phyloP scores from a whole-genome alignment of 176 grass and related monocot genomes.

The Saccharum spontaneum region DNA sequence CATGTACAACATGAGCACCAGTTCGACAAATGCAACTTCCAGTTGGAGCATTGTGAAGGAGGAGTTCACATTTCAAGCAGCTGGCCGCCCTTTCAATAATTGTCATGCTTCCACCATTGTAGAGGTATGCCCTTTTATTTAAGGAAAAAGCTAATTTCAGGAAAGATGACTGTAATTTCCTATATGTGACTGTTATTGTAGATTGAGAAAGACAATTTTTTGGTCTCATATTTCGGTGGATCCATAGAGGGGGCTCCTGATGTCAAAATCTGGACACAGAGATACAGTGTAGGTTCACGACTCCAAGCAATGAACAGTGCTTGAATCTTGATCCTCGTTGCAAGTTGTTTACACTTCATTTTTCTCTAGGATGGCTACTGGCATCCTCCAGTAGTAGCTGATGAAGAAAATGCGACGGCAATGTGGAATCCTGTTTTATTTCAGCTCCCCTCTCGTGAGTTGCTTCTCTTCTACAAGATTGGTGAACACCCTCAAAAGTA shows the following conservation, averaged over 20 bases:
- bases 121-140: constrained; percentile 33
- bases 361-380: constrained; percentile 65
- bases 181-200: constrained; percentile 31
- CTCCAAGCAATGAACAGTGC: background rate
- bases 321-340: background rate
- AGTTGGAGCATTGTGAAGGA: constrained; percentile 65
- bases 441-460: constrained; percentile 79
- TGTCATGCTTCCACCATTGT: constrained; percentile 88
- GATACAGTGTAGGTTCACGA: constrained; percentile 65
- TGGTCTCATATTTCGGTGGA: constrained; percentile 92
- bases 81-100: constrained; percentile 56
- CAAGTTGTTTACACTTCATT: background rate
- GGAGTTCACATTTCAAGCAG: constrained; percentile 56
- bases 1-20: constrained; percentile 8
- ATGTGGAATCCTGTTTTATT: constrained; percentile 98
- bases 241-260: constrained; percentile 78
- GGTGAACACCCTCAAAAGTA: constrained; percentile 88
- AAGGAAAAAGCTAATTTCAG: background rate
- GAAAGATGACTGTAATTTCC: background rate
- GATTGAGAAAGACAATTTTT: constrained; percentile 57
- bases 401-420: constrained; percentile 70
- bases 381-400: constrained; percentile 62
- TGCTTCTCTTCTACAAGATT: constrained; percentile 96
- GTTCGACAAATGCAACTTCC: constrained; percentile 27
- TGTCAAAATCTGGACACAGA: constrained; percentile 96